Conservation (phyloP, 2,329 filamentous ascomycete genomes). For the Epichloe uncinata region DNA sequence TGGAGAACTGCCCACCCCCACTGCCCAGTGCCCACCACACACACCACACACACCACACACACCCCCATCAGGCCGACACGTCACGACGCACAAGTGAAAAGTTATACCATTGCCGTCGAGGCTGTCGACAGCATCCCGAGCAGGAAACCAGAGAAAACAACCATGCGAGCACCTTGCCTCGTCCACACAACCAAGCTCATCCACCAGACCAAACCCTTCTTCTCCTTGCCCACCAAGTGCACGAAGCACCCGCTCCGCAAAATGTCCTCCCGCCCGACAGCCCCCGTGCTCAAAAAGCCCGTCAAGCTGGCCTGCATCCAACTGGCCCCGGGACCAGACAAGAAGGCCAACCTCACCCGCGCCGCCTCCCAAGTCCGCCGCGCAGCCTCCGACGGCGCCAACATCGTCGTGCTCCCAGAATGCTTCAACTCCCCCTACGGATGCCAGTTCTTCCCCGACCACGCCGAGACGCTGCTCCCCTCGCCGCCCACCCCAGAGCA, state of each 20-base stretch:
- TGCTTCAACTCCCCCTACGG: conserved; percentile 98
- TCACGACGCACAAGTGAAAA: no score
- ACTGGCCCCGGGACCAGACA: conserved; percentile 69
- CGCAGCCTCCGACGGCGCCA: conserved; percentile 62
- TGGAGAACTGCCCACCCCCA: no score
- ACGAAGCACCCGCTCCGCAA: neutral
- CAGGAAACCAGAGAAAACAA: neutral
- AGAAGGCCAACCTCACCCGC: conserved; percentile 67
- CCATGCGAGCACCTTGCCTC: neutral
- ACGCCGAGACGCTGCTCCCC: conserved; percentile 73
- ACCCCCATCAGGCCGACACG: no score
- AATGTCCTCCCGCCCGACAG: conserved; percentile 2
- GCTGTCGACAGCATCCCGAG: neutral
- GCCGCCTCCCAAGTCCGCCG: conserved; percentile 73
- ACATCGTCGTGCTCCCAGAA: conserved; percentile 85
- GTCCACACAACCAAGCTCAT: neutral
- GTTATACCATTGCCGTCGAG: no score
- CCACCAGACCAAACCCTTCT: conserved; percentile 7
- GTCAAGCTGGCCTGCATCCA: conserved; percentile 74
- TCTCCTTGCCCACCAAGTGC: neutral
- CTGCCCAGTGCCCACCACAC: neutral
- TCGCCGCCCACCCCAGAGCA: conserved; percentile 56
- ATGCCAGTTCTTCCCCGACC: conserved; percentile 75
- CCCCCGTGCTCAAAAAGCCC: conserved; percentile 53
- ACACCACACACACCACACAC: no score